A percentile compares a stretch with the other conserved stretches of the same genome.
phyloP scores from a whole-genome alignment of 352 stramenopile species.

The Globisporangium cystogenes region DNA sequence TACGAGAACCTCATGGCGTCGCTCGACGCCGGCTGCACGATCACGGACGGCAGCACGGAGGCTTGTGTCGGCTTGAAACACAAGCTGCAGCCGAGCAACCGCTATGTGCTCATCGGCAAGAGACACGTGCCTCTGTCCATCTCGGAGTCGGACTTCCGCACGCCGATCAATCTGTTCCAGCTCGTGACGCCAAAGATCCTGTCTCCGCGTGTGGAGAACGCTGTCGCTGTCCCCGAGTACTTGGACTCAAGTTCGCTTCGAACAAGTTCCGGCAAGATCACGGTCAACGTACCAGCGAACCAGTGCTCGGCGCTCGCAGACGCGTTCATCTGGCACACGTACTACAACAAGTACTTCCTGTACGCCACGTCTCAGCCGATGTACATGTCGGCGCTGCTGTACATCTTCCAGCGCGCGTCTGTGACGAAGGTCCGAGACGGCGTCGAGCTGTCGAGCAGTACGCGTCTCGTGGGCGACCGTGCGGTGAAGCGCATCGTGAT shows the following conservation, averaged over 20 bases:
- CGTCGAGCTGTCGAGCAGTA: background rate
- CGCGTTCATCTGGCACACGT: slow-evolving; percentile 26
- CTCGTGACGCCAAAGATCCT: slow-evolving; percentile 7
- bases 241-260: background rate
- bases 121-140: slow-evolving; percentile 1
- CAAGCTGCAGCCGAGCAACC: slow-evolving; percentile 7
- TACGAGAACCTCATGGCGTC: slow-evolving; percentile 18
- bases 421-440: slow-evolving; percentile 18
- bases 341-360: slow-evolving; percentile 19
- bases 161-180: slow-evolving; percentile 13
- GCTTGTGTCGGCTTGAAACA: slow-evolving; percentile 25
- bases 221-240: slow-evolving; percentile 9
- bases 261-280: background rate
- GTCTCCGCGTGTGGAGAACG: slow-evolving; percentile 7
- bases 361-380: slow-evolving; percentile 26
- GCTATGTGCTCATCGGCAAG: slow-evolving; percentile 13
- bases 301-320: slow-evolving; percentile 21
- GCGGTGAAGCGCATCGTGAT: slow-evolving; percentile 37
- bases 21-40: slow-evolving; percentile 12
- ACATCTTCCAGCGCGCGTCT: slow-evolving; percentile 46
- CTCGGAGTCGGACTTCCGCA: slow-evolving; percentile 6
- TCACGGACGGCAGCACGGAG: slow-evolving; percentile 1
- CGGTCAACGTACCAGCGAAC: background rate
- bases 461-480: slow-evolving; percentile 10
- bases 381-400: slow-evolving; percentile 36